Evolutionary conservation across 2,329 filamentous ascomycete species (phyloP).

Genomic region (Fusarium sp.): DNA sequence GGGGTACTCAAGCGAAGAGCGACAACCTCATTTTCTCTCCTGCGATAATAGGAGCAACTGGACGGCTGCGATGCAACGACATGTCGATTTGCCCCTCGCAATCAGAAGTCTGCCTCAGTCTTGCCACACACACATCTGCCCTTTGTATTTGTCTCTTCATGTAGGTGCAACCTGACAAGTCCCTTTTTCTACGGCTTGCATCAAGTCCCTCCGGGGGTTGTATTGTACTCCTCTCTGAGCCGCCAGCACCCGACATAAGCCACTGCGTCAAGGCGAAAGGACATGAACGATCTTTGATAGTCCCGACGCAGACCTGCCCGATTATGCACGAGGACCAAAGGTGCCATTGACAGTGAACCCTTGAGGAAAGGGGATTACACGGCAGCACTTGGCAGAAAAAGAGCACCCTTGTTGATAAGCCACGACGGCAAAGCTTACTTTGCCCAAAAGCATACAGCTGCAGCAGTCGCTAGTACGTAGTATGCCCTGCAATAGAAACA

Average conservation of each 20-base stretch:
- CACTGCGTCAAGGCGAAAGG: slow-evolving; percentile 28
- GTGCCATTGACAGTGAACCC: slow-evolving; percentile 10
- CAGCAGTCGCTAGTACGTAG: slow-evolving; percentile 28
- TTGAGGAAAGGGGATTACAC: slow-evolving; percentile 23
- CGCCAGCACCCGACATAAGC: slow-evolving; percentile 31
- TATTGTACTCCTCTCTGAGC: slow-evolving; percentile 24
- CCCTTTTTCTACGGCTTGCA: slow-evolving; percentile 10
- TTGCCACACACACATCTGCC: slow-evolving; percentile 33
- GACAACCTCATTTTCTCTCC: slow-evolving; percentile 5
- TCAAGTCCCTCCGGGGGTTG: neutral
- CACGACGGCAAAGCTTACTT: slow-evolving; percentile 27
- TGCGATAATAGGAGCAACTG: slow-evolving; percentile 10
- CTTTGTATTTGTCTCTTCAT: slow-evolving; percentile 11
- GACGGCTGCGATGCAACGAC: slow-evolving; percentile 35
- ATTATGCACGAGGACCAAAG: slow-evolving; percentile 12
- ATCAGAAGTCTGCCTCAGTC: slow-evolving; percentile 21
- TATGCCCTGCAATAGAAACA: slow-evolving; percentile 20
- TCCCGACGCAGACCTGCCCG: slow-evolving; percentile 19
- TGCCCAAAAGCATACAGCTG: slow-evolving; percentile 40
- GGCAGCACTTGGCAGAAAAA: slow-evolving; percentile 10
- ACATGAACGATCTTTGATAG: slow-evolving; percentile 32
- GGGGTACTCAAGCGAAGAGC: neutral
- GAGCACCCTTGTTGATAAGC: slow-evolving; percentile 12
- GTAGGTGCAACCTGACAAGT: slow-evolving; percentile 33
- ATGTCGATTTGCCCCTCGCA: slow-evolving; percentile 20